Evolutionary conservation across 306 rosid species (phyloP), one percentile per base, ranked within the genome.

Genomic region (Senna siamea): DNA sequence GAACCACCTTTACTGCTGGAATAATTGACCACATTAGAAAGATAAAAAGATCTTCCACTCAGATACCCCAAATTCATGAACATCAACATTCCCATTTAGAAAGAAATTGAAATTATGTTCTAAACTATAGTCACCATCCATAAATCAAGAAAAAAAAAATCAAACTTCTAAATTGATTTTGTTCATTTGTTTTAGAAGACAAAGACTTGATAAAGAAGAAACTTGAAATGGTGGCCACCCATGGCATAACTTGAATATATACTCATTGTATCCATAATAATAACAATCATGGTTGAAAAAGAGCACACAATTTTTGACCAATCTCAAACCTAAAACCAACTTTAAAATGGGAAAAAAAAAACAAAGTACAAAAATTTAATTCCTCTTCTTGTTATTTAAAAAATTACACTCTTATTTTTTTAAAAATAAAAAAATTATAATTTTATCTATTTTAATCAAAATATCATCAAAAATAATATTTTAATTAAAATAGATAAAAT

Each of bases 271-370:
- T 46, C 63, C 17, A 48, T 22, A 20, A 23, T 18, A 3, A 23
- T 18, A 1, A 17, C 65, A n/a, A 38, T 38, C 55, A 11, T 54
- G 9, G 6, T 22, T 1, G n/a, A 52, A 51, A 75, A 41, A 26
- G 57, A 52, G 59, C 32, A 56, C 73, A 14, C 67, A 66, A 30
- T 53, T 65, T 66, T 75, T 75, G 48, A 66, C 73, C 67, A 43
- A 55, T 66, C 38, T 66, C 59, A 9, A 23, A 56, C 55, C 58
- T 8, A 7, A 20, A 55, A 40, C 28, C 53, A 69, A 51, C 9
- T 35, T 53, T 53, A 60, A 35, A 35, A 2, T 0, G 40, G 5
- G 8, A 59, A 18, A 32, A 8, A 13, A n/a, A n/a, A n/a, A n/a
- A n/a, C n/a, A n/a, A n/a, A n/a, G n/a, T n/a, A n/a, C n/a, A n/a